A percentile compares a stretch with the other conserved stretches of the same genome.
phyloP scores from a whole-genome alignment of 2,329 filamentous ascomycete genomes.

The Coniochaeta hoffmannii region DNA sequence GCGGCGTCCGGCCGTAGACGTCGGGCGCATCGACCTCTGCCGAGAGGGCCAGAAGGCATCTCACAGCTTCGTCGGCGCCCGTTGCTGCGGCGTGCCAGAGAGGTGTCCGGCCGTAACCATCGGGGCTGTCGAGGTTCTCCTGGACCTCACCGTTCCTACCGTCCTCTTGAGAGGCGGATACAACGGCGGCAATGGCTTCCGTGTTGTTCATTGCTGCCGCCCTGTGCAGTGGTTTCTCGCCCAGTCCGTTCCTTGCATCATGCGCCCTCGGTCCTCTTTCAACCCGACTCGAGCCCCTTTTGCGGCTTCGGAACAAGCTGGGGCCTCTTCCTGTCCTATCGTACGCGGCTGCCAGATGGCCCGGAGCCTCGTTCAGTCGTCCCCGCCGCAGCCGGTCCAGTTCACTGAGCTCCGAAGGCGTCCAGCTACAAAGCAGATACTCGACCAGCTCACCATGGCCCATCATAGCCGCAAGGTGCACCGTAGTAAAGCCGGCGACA shows the following conservation, averaged over 20 bases:
- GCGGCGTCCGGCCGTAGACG: not conserved
- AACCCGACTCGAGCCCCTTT: not conserved
- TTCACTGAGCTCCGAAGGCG: not conserved
- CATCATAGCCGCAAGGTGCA: not conserved
- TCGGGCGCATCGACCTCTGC: not conserved
- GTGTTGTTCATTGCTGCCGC: not conserved
- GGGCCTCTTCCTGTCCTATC: not conserved
- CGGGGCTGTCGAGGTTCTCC: not conserved
- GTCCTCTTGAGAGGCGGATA: not conserved
- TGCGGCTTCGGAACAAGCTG: not conserved
- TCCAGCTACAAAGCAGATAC: not conserved
- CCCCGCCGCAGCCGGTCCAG: not conserved
- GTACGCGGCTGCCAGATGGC: not conserved
- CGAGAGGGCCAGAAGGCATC: not conserved
- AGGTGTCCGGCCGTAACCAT: not conserved
- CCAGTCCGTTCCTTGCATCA: not conserved
- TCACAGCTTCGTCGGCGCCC: not conserved
- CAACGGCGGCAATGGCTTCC: not conserved
- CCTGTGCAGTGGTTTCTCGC: not conserved
- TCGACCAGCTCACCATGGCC: not conserved
- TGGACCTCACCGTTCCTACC: too few species aligned
- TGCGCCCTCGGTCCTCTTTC: not conserved
- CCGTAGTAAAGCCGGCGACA: not conserved
- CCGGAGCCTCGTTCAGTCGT: not conserved
- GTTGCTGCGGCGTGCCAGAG: constrained; percentile 1